Percentiles rank a stretch among this genome's conserved stretches.
Conservation (phyloP, 371 early-diverging fungal genomes). For the Saksenaea oblongispora region DNA sequence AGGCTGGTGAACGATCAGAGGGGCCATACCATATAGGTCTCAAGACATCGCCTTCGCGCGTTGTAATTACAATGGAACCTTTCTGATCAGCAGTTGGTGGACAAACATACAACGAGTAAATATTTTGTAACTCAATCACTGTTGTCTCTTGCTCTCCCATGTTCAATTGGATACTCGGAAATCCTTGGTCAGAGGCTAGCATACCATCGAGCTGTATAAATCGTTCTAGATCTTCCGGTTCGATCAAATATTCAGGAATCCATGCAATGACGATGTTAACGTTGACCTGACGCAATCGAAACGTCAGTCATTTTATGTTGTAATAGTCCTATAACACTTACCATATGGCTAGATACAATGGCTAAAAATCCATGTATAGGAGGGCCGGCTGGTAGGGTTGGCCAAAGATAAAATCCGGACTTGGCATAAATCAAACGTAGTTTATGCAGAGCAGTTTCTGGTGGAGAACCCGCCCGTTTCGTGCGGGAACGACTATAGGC, state of each 20-base stretch:
- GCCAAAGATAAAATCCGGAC: constrained; percentile 36
- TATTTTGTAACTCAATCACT: constrained; percentile 21
- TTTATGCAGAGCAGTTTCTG: constrained; percentile 4
- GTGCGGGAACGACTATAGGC: constrained; percentile 1
- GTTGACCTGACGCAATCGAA: constrained; percentile 19
- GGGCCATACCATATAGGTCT: constrained; percentile 34
- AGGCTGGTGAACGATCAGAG: constrained; percentile 7
- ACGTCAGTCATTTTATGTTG: background rate
- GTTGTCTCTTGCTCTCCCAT: constrained; percentile 25
- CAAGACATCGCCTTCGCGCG: constrained; percentile 29
- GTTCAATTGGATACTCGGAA: constrained; percentile 26
- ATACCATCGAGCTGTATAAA: constrained; percentile 36
- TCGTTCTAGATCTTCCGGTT: constrained; percentile 23
- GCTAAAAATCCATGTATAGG: constrained; percentile 37
- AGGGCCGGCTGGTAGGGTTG: constrained; percentile 6
- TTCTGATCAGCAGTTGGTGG: constrained; percentile 23
- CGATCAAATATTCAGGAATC: constrained; percentile 45
- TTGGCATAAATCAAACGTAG: constrained; percentile 43
- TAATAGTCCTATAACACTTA: constrained; percentile 1
- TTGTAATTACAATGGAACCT: constrained; percentile 41
- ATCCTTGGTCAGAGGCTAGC: constrained; percentile 30
- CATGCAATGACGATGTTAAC: constrained; percentile 27
- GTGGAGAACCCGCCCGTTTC: background rate
- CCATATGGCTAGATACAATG: constrained; percentile 9
- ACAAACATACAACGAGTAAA: constrained; percentile 33